Base-by-base conservation (phyloP, 148 eudicot genomes). In the Silene conica region DNA sequence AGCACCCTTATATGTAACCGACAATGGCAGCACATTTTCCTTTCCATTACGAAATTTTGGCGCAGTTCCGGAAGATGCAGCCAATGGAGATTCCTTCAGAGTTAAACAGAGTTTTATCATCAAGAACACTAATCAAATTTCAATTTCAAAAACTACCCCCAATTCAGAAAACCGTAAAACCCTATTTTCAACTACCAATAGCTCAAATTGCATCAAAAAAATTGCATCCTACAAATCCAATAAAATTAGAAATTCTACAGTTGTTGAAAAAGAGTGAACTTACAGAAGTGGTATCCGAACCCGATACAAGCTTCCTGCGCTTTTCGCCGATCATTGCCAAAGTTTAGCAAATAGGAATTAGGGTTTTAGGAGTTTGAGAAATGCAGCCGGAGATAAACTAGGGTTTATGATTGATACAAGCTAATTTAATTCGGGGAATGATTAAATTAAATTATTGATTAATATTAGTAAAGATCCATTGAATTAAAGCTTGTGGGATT, bases 21-120 rank as follows among this genome's bases (percentile, higher is more conserved):
- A 62, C 1, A 26, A 41, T 11, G 73, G 79, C 2, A 59, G 66
- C 4, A 38, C 41, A 34, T 80, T 80, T 67, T 80, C 83, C 70
- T 80, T 80, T 45, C 76, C 83, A 11, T 45, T 28, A 55, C 26
- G 31, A 3, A 50, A 71, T 50, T 50, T 50, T 15, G 55, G 73
- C 16, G 70, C 66, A 41, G 73, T 80, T 12, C 11, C 16, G 15
- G 22, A 11, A 22, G 46, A 55, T 54, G 15, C 56, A 80, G 25
- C 19, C 12, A 34, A 18, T 45, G 34, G 43, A 54, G 71, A 25
- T 34, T 43, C 78, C 78, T 75, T 57, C 23, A 23, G 18, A 73
- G 64, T 23, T 19, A 26, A 74, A 34, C 54, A 54, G 65, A 74
- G 22, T 20, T 55, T 16, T 8, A 74, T 38, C 6, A n/a, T 13